Evolutionary conservation across 2,329 filamentous ascomycete genomes (phyloP).

Genomic region (Aspergillus sp.): DNA sequence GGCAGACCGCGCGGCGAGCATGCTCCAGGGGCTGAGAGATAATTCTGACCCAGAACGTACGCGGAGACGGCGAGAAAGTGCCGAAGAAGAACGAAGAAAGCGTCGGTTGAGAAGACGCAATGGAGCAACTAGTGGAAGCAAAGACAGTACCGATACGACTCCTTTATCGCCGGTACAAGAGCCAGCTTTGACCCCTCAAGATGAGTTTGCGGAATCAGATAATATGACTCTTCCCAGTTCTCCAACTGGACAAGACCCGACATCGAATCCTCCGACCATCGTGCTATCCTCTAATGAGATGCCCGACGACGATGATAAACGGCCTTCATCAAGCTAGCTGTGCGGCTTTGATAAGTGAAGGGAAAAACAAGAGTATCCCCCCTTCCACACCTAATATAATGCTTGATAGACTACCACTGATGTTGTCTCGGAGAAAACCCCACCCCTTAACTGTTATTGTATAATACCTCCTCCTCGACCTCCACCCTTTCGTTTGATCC

Average conservation of each 20-base stretch:
- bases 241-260: slow-evolving; percentile 26
- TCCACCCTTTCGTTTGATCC: slow-evolving; percentile 19
- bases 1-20: slow-evolving; percentile 78
- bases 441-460: slow-evolving; percentile 23
- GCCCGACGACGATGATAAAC: slow-evolving; percentile 29
- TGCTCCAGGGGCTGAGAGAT: slow-evolving; percentile 81
- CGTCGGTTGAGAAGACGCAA: slow-evolving; percentile 70
- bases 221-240: slow-evolving; percentile 30
- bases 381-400: slow-evolving; percentile 34
- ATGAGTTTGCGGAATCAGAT: slow-evolving; percentile 27
- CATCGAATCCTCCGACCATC: slow-evolving; percentile 35
- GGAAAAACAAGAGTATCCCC: background rate
- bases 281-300: slow-evolving; percentile 38
- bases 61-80: slow-evolving; percentile 71
- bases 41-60: slow-evolving; percentile 61
- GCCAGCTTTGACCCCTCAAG: slow-evolving; percentile 33
- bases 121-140: slow-evolving; percentile 45
- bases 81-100: slow-evolving; percentile 75
- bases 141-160: slow-evolving; percentile 41
- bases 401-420: slow-evolving; percentile 37
- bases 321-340: slow-evolving; percentile 23
- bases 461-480: slow-evolving; percentile 24
- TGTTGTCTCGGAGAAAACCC: slow-evolving; percentile 32
- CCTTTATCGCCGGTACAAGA: slow-evolving; percentile 38
- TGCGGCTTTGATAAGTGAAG: background rate